These are phyloP conservation scores for Phytophthora meadii DNA, from an alignment of 352 stramenopile species.

Conservation along the genomic window DNA sequence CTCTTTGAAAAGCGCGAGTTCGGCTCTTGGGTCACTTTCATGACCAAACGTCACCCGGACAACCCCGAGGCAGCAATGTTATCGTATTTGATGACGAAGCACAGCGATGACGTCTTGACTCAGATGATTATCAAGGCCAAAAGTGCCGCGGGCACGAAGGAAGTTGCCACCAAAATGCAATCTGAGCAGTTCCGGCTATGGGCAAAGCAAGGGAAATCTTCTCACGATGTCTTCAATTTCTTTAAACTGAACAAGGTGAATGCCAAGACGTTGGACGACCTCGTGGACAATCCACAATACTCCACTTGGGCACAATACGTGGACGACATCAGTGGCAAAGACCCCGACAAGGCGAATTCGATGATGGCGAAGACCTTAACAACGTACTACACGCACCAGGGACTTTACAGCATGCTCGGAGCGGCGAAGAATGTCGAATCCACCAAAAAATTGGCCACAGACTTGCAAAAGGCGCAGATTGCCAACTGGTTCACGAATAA, in stretches of 20 bases:
- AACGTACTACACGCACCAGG: constrained; percentile 3
- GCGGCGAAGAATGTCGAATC: constrained; percentile 1
- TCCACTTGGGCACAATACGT: constrained; percentile 10
- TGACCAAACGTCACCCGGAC: neutral
- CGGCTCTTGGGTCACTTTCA: constrained; percentile 1
- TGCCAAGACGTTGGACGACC: constrained; percentile 1
- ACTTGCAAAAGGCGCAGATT: constrained; percentile 11
- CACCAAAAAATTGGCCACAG: constrained; percentile 1
- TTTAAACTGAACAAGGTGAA: neutral
- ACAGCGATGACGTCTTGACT: constrained; percentile 3
- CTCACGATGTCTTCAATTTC: constrained; percentile 1
- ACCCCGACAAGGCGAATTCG: constrained; percentile 4
- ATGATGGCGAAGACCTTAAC: constrained; percentile 8
- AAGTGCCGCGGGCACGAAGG: neutral
- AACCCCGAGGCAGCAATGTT: constrained; percentile 6
- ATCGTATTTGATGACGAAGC: neutral
- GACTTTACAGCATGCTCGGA: neutral
- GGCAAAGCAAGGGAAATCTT: neutral
- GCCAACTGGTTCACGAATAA: constrained; percentile 6
- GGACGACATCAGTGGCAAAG: constrained; percentile 3
- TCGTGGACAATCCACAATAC: constrained; percentile 2
- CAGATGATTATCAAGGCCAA: constrained; percentile 9
- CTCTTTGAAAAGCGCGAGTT: constrained; percentile 8
- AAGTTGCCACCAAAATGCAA: constrained; percentile 6
- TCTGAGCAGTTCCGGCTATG: constrained; percentile 6